phyloP scores from a whole-genome alignment of 2,329 filamentous ascomycete species.

The Paracamarosporium sp. region DNA sequence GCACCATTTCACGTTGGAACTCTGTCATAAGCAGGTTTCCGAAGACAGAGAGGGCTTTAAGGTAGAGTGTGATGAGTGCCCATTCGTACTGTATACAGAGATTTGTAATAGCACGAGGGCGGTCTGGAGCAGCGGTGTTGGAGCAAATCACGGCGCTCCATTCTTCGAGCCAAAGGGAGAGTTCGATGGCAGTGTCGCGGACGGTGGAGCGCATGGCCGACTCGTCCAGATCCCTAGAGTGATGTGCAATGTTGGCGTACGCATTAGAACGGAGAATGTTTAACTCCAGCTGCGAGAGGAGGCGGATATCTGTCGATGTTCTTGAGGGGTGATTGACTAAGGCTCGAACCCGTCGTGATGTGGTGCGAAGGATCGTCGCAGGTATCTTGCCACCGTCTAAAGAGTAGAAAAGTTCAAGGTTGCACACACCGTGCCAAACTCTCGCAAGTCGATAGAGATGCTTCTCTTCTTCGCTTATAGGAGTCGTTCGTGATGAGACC shows the following conservation, averaged over 20 bases:
- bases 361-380: constrained; percentile 44
- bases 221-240: constrained; percentile 22
- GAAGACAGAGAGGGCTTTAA: constrained; percentile 57
- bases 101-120: constrained; percentile 48
- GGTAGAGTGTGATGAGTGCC: constrained; percentile 60
- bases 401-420: constrained; percentile 57
- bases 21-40: constrained; percentile 59
- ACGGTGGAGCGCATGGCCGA: constrained; percentile 23
- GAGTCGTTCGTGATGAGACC: constrained; percentile 3
- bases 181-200: constrained; percentile 32
- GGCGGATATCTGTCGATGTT: constrained; percentile 57
- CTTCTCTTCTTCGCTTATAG: constrained; percentile 29
- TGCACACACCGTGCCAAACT: constrained; percentile 61
- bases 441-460: constrained; percentile 47
- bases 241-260: constrained; percentile 28
- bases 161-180: constrained; percentile 51
- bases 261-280: constrained; percentile 49
- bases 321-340: constrained; percentile 53
- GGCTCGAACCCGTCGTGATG: constrained; percentile 54
- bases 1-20: constrained; percentile 55
- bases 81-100: constrained; percentile 61
- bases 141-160: constrained; percentile 37
- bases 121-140: constrained; percentile 18
- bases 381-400: constrained; percentile 55
- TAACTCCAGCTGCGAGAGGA: constrained; percentile 61